Percentiles rank a stretch among this genome's conserved stretches.
phyloP scores from a whole-genome alignment of 768 basidiomycete species.

The Boletales sp. region DNA sequence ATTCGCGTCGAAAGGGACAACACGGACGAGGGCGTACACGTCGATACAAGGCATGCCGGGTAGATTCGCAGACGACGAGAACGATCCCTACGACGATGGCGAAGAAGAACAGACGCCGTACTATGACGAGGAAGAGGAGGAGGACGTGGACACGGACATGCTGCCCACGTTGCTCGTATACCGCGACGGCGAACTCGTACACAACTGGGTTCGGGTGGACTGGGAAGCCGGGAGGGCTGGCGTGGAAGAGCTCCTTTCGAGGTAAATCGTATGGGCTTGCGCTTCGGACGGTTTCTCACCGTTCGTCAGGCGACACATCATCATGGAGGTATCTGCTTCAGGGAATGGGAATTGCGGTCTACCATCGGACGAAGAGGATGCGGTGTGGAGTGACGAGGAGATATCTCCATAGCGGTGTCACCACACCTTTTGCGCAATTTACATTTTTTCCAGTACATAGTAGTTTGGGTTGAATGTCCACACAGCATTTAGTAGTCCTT shows the following conservation, averaged over 20 bases:
- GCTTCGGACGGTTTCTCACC: not conserved
- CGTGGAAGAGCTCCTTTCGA: constrained; percentile 63
- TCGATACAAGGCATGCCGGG: constrained; percentile 19
- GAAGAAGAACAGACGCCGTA: constrained; percentile 26
- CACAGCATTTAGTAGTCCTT: too few relatives aligned
- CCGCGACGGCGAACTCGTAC: constrained; percentile 76
- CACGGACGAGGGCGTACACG: constrained; percentile 11
- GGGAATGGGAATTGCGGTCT: constrained; percentile 45
- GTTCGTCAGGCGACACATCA: constrained; percentile 24
- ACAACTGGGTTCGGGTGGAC: constrained; percentile 85
- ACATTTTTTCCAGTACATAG: too few relatives aligned
- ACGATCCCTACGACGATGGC: constrained; percentile 43
- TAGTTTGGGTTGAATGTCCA: too few relatives aligned
- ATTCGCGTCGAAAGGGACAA: constrained; percentile 47
- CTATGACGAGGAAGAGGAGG: constrained; percentile 44
- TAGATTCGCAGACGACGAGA: constrained; percentile 34
- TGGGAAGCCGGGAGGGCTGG: constrained; percentile 76
- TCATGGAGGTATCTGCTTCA: constrained; percentile 7
- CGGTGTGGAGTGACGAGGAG: constrained; percentile 53
- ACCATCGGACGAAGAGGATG: constrained; percentile 48
- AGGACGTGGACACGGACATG: constrained; percentile 73
- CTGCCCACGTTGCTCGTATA: constrained; percentile 78
- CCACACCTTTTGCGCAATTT: too few relatives aligned
- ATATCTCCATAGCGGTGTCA: constrained; percentile 14
- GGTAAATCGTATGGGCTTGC: constrained; percentile 33